Base-by-base conservation (phyloP, 2,329 filamentous ascomycete genomes). In the Fusarium sp. region DNA sequence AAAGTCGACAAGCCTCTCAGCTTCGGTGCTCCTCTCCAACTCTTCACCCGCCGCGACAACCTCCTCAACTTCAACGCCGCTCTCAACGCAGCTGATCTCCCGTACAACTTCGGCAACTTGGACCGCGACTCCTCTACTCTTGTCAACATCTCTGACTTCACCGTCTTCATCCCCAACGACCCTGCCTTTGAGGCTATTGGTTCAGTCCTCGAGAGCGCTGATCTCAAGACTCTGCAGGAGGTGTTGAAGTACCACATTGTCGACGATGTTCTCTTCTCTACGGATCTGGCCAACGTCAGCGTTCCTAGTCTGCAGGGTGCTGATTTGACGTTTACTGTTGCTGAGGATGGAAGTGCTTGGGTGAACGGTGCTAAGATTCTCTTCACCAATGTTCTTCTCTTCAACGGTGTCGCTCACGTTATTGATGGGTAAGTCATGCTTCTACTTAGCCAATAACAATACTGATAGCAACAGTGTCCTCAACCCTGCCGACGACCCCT, bases 241-340 rank as follows among this genome's bases (percentile, higher is more conserved):
- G 77, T 82, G 13, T 73, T 82, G 22, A 61, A 58, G n/a, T 79
- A 81, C 60, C 80, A 82, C 69, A 72, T 82, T 36, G 70, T 82
- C 2, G 75, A 79, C 6, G 77, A 79, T 41, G 74, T 81, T 15
- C 74, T 81, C 28, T 82, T 81, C 69, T 78, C 77, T 3, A 76
- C 80, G 0, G 58, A 59, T 6, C 64, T 82, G 15, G 76, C 70
- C 18, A 80, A 81, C 12, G 77, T 78, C 4, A 79, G 71, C 6
- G 66, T 79, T 12, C 70, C 69, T 12, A 78, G 73, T 15, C 69
- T 79, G 1, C 75, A 78, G 49, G 77, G 78, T 0, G 66, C 44
- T 6, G 70, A 78, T 22, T 22, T 80, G 57, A 79, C 75, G 0
- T 73, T 82, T 45, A 81, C 79, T 20, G 79, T 82, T 33, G 64